A percentile compares a stretch with the other conserved stretches of the same genome.
Evolutionary conservation across 805 yeast species (phyloP).

Genomic region (Starmerella geochares): DNA sequence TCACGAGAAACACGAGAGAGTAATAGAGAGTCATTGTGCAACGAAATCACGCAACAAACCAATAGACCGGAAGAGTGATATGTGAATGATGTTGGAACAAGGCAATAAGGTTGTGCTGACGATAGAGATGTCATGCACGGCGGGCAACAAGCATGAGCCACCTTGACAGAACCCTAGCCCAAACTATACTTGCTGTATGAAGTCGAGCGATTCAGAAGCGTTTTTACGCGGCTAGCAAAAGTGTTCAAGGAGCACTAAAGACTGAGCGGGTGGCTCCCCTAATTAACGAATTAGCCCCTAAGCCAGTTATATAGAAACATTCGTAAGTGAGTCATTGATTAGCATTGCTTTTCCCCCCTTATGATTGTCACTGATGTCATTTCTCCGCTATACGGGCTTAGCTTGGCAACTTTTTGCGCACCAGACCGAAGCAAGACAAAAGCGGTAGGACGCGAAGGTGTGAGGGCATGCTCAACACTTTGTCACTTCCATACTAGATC

Average conservation of each 20-base stretch:
- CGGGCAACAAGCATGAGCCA: background rate
- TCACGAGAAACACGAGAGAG: conserved; percentile 53
- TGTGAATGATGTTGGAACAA: background rate
- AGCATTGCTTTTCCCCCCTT: too few relatives aligned
- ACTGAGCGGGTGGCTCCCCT: too few relatives aligned
- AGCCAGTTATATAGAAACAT: too few relatives aligned
- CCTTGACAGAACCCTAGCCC: background rate
- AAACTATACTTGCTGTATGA: background rate
- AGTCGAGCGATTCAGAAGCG: too few relatives aligned
- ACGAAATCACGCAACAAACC: background rate
- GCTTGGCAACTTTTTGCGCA: background rate
- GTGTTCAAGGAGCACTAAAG: too few relatives aligned
- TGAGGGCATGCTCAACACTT: too few relatives aligned
- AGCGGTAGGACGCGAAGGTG: too few relatives aligned
- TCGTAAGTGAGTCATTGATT: too few relatives aligned
- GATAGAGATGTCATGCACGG: background rate
- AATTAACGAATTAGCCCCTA: too few relatives aligned
- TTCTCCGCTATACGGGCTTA: background rate
- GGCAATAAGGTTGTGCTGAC: background rate
- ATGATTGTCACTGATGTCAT: background rate
- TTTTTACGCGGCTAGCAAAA: too few relatives aligned
- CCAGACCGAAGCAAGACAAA: background rate
- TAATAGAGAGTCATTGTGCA: conserved; percentile 37
- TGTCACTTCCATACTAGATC: too few relatives aligned
- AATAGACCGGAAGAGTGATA: background rate